Percentiles rank a stretch among this genome's conserved stretches.
These are phyloP conservation scores for Mycena maculata DNA, from an alignment of 768 basidiomycete genomes.

Conservation along the genomic window DNA sequence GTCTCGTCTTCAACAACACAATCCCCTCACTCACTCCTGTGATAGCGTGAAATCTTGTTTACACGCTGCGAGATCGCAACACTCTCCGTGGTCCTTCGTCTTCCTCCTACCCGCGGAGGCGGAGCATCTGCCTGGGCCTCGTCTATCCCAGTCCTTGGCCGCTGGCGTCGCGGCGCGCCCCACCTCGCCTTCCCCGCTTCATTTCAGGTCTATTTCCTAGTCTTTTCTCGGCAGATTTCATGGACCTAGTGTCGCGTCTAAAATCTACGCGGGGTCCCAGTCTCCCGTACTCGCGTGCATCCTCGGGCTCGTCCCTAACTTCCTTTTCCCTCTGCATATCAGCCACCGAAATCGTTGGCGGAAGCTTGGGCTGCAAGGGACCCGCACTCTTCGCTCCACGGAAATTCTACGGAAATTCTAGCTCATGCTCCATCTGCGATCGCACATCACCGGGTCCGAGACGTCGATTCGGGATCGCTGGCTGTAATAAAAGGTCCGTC, in stretches of 20 bases:
- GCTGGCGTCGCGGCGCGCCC: neutral
- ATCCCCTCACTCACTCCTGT: neutral
- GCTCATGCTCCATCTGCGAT: neutral
- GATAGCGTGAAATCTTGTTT: constrained; percentile 32
- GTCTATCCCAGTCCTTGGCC: neutral
- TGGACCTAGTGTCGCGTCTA: neutral
- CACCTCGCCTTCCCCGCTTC: neutral
- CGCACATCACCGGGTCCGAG: neutral
- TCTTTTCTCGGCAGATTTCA: constrained; percentile 6
- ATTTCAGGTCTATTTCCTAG: constrained; percentile 18
- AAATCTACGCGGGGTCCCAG: constrained; percentile 23
- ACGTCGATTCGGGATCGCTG: too few relatives aligned
- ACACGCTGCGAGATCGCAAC: constrained; percentile 16
- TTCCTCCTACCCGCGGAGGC: constrained; percentile 8
- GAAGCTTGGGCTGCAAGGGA: neutral
- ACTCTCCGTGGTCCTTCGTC: constrained; percentile 5
- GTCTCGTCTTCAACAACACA: neutral
- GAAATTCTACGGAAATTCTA: constrained; percentile 8
- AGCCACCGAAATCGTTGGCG: neutral
- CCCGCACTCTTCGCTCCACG: neutral
- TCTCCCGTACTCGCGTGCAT: neutral
- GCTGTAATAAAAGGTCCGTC: neutral
- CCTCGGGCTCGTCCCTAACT: neutral
- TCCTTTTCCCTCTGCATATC: neutral
- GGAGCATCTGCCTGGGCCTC: neutral